Evolutionary conservation across 768 basidiomycete genomes (phyloP), one percentile per base, ranked within the genome.

Genomic region (Lentinula edodes): DNA sequence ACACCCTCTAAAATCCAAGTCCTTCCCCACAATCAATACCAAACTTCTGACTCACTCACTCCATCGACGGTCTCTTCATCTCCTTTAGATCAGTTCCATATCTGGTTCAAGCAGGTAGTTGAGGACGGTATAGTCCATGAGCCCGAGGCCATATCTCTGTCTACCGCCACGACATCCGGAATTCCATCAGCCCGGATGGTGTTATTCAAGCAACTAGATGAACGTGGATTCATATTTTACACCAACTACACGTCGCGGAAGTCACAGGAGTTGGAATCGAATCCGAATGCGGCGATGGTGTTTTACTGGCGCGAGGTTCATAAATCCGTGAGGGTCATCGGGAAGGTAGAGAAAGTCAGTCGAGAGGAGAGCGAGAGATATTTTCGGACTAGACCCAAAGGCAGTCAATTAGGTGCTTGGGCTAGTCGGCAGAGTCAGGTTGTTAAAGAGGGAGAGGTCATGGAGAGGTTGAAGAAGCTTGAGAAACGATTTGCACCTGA

Each of bases 161-260:
- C 90, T 54, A 93, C 93, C 56, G 83, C 85, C 9, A 85, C 90
- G 1, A 70, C 81, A 15, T 65, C 74, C 1, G 93, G 91, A 42
- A 83, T 95, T 64, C 96, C 96, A 28, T 93, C 92, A 41, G 85
- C 89, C 10, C 86, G 96, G 65, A 83, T 92, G 73, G 95, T 98
- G 60, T 86, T 98, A 62, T 85, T 99, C 69, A 97, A 96, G 74
- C 84, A 93, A 70, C 85, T 93, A 67, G 97, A 98, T 77, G 69
- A 80, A 35, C 85, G 79, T 60, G 97, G 97, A 55, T 98, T 98
- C 77, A 84, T 96, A 61, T 97, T 98, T 77, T 99, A 84, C 81
- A 98, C 96, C 36, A 99, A 99, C 75, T 98, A 98, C 77, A 83
- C 86, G 43, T 96, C 94, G 10, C 85, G 96, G 65, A 99, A 98